Evolutionary conservation across 129 eudicot species (phyloP), one percentile per base, ranked within the genome.

Genomic region (Flaveria robusta): DNA sequence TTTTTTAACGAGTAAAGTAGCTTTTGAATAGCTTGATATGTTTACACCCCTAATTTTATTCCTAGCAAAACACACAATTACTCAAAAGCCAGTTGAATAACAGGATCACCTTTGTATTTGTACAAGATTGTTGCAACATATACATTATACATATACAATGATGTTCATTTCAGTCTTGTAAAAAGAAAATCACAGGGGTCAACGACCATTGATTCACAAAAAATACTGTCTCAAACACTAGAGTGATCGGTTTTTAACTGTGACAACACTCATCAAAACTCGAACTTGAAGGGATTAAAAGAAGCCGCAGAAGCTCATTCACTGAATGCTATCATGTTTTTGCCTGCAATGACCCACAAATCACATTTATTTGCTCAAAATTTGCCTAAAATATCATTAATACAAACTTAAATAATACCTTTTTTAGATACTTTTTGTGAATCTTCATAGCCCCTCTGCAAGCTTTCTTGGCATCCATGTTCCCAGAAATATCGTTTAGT

Each of bases 391-490:
- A 9, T 59, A 51, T 51, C 43, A 34, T 15, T 9, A 34, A 66
- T 5, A 76, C 37, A 15, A 63, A 47, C 41, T 65, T 24, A 9
- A 51, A 74, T 65, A 16, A n/a, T 88, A 91, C 92, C 91, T 88
- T 86, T 45, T 68, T 80, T 20, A 93, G 78, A 83, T 93, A 93
- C 81, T 91, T 91, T 82, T 88, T 93, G 83, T 93, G 98, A 82
- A 93, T 89, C 64, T 93, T 93, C 93, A 93, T 78, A 65, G 98
- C 98, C 74, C 87, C 91, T 7, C 66, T 81, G 84, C 98, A 93
- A 67, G 93, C 90, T 79, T 88, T 90, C 77, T 79, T 88, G 65
- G 98, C 97, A 86, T 93, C 98, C 72, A 93, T 68, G 72, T 84
- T 84, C 67, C 98, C 98, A 22, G 90, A 89, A 29, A 80, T 78